Evolutionary conservation across 345 rosid genomes (phyloP).

Genomic region (Trapa bicornis): DNA sequence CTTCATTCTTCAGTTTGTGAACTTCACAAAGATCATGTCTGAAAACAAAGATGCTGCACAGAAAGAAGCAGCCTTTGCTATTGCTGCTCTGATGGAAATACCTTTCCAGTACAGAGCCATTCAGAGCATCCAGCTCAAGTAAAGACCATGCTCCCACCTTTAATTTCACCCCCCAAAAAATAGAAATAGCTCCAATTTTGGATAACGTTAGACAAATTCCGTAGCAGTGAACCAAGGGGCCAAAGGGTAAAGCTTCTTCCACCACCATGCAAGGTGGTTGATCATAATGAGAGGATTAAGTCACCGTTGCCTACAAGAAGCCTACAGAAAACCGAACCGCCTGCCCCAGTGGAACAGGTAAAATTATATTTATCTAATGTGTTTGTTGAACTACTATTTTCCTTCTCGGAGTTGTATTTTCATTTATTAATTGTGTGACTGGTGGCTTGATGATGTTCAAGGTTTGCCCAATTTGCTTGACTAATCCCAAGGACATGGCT

Average conservation of each 20-base stretch:
- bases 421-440: background rate
- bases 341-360: constrained; percentile 35
- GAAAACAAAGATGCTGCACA: constrained; percentile 43
- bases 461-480: constrained; percentile 95
- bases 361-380: background rate
- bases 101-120: constrained; percentile 84
- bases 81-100: constrained; percentile 93
- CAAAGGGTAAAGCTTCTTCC: constrained; percentile 42
- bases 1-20: constrained; percentile 51
- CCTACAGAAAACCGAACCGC: constrained; percentile 26
- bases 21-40: constrained; percentile 79
- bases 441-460: constrained; percentile 14
- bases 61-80: constrained; percentile 87
- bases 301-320: constrained; percentile 19
- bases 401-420: background rate
- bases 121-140: constrained; percentile 36
- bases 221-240: constrained; percentile 25
- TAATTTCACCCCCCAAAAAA: background rate
- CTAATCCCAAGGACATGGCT: constrained; percentile 87
- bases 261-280: constrained; percentile 62
- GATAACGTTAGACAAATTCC: constrained; percentile 11
- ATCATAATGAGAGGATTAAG: constrained; percentile 42
- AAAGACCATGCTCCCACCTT: constrained; percentile 11
- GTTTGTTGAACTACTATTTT: background rate
- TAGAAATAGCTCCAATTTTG: constrained; percentile 5